These are phyloP conservation scores for Eutypella sp. DNA, from an alignment of 2,329 filamentous ascomycete genomes.

Conservation along the genomic window DNA sequence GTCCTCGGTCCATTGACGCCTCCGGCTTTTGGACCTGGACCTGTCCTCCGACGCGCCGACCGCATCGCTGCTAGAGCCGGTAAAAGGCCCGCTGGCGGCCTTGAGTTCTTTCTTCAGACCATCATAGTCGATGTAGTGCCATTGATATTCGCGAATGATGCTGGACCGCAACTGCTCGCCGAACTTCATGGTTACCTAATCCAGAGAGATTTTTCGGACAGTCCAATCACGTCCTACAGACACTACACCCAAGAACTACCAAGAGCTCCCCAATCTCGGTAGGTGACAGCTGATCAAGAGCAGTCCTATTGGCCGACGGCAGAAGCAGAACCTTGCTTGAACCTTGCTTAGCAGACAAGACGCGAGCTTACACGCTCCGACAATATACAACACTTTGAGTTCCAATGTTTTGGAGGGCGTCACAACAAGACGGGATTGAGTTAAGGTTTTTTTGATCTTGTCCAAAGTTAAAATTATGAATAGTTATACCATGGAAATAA, in stretches of 20 bases:
- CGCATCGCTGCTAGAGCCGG: conserved; percentile 21
- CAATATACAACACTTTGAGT: not conserved
- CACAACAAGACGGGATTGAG: too few relatives aligned
- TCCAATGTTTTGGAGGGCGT: too few relatives aligned
- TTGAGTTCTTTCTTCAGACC: conserved; percentile 85
- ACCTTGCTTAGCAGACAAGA: not conserved
- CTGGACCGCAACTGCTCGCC: conserved; percentile 95
- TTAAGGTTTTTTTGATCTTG: too few relatives aligned
- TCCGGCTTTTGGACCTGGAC: conserved; percentile 40
- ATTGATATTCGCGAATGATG: conserved; percentile 93
- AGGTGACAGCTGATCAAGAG: conserved; percentile 6
- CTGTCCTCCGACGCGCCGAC: conserved; percentile 29
- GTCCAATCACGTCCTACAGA: conserved; percentile 4
- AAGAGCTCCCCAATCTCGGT: not conserved
- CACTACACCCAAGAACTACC: not conserved
- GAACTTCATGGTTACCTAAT: conserved; percentile 70
- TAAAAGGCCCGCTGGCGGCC: conserved; percentile 52
- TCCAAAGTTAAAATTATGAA: too few relatives aligned
- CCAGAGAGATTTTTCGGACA: conserved; percentile 33
- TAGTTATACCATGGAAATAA: too few relatives aligned
- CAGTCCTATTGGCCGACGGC: conserved; percentile 4
- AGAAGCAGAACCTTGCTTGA: conserved; percentile 9
- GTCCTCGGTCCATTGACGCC: conserved; percentile 78
- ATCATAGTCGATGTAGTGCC: conserved; percentile 98
- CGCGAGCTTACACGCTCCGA: not conserved